Evolutionary conservation across 1,284 basidiomycete genomes (phyloP).

Genomic region (Tremellales sp.): DNA sequence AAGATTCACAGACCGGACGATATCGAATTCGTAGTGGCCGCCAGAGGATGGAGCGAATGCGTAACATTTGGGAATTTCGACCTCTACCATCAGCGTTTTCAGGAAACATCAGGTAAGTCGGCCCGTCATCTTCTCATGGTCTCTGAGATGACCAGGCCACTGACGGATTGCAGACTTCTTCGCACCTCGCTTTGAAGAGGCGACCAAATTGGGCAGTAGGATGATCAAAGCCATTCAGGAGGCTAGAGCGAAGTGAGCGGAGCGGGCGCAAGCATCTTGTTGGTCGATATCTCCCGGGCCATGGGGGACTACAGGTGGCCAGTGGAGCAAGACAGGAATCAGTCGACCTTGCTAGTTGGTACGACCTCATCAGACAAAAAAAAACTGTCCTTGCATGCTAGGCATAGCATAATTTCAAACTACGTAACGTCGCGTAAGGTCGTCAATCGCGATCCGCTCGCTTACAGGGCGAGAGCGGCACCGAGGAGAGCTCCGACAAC

Average conservation of each 20-base stretch:
- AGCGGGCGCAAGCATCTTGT: no score
- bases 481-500: slow-evolving; percentile 20
- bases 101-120: slow-evolving; percentile 60
- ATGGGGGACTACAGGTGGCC: no score
- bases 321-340: no score
- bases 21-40: slow-evolving; percentile 89
- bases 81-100: slow-evolving; percentile 76
- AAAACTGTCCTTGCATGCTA: no score
- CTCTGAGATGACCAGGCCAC: not conserved
- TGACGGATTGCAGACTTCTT: slow-evolving; percentile 60
- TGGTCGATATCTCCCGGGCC: no score
- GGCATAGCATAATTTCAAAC: no score
- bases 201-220: slow-evolving; percentile 71
- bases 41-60: slow-evolving; percentile 94
- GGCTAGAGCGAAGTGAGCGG: no score
- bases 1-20: slow-evolving; percentile 83
- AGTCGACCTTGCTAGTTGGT: no score
- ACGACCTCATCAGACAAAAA: no score
- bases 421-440: no score
- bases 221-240: slow-evolving; percentile 82
- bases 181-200: slow-evolving; percentile 80
- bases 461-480: slow-evolving; percentile 11
- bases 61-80: slow-evolving; percentile 91
- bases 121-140: not conserved
- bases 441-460: no score